Percentiles rank a stretch among this genome's conserved stretches.
Evolutionary conservation across 306 rosid genomes (phyloP).

Genomic region (Citrullus colocynthis): DNA sequence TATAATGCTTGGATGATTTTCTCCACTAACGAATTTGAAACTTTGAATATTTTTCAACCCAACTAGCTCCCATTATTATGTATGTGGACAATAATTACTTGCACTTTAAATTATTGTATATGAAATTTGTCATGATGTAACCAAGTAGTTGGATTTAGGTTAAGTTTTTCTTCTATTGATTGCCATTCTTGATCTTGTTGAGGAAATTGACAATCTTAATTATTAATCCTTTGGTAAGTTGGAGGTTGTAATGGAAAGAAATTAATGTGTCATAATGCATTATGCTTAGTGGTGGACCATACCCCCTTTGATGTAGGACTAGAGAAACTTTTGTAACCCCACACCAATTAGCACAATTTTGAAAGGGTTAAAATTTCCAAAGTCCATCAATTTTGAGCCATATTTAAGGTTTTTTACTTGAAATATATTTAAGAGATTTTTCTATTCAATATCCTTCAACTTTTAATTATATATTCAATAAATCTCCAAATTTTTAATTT

Average conservation of each 20-base stretch:
- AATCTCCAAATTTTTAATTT: no score
- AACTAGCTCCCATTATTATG: no score
- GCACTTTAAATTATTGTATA: not conserved
- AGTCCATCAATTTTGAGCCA: not conserved
- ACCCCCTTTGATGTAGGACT: not conserved
- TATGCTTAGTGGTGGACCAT: constrained; percentile 1
- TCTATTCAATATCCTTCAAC: no score
- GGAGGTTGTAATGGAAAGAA: not conserved
- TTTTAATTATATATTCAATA: no score
- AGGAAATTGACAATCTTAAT: not conserved
- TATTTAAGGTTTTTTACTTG: not conserved
- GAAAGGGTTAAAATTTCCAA: not conserved
- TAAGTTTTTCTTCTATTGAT: not conserved
- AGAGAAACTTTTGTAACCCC: not conserved
- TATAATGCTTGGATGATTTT: no score
- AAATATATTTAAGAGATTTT: no score
- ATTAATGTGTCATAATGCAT: not conserved
- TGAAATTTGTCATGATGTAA: not conserved
- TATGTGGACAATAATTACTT: not conserved
- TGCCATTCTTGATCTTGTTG: not conserved
- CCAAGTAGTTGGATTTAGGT: not conserved
- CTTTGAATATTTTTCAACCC: not conserved
- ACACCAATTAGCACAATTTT: not conserved
- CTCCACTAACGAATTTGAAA: not conserved
- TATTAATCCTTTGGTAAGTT: not conserved